Evolutionary conservation across 306 rosid species (phyloP), one percentile per base, ranked within the genome.

Genomic region (Argentina anserina): DNA sequence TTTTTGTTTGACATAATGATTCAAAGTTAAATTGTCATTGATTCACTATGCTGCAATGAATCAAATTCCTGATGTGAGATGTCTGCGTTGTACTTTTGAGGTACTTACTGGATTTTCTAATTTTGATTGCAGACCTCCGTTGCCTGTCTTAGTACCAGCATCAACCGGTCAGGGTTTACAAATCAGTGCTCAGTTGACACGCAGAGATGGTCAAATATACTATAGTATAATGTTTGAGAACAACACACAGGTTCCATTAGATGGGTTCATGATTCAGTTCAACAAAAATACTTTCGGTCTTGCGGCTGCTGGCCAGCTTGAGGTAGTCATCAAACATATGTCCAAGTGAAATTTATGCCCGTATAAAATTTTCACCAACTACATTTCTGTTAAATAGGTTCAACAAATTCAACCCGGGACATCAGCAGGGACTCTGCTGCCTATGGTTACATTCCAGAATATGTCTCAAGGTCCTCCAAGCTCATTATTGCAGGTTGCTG

Each of bases 181-280:
- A 89, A 84, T 94, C 86, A 94, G 97, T 86, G 99, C 96, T 75
- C 93, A 91, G 85, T 74, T 94, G 78, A 86, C 86, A 46, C 79
- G 84, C 46, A 76, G 80, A 73, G 97, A 91, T 73, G 96, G 92
- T 67, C 97, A 94, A 90, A 52, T 91, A 65, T 94, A 88, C 80
- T 94, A 94, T 84, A 88, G 85, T 80, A 25, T 90, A 83, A 79
- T 86, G 84, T 91, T 91, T 28, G 97, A 94, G 81, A 94, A 94
- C 88, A 86, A 84, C 80, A 53, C 97, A 40, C 96, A 91, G 83
- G 69, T 65, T 81, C 85, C 92, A 70, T 89, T 94, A 41, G 97
- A 94, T 71, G 97, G 99, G 70, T 91, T 94, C 84, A 91, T 94
- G 99, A 94, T 94, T 79, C 99, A 94, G 70, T 94, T 94, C 80